Base-by-base conservation (phyloP, 2,329 filamentous ascomycete genomes). In the Blumeria graminis region DNA sequence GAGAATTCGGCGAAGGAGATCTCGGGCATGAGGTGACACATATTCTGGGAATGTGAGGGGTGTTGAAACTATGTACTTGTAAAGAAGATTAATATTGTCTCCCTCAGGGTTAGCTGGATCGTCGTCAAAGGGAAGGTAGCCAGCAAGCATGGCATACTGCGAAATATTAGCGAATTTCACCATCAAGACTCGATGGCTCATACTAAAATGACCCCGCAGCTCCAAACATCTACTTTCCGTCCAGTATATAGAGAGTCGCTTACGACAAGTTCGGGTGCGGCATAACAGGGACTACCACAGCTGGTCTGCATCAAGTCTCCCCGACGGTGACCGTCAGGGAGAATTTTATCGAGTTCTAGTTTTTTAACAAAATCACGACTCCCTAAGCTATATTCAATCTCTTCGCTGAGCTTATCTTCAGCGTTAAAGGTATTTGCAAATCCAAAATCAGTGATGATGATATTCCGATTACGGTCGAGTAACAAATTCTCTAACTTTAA, bases 301-400 rank as follows among this genome's bases (percentile, higher is more conserved):
- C 92, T 96, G 10, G 92, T 98, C 70, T 95, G 90, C 92, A 98
- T 98, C 65, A 98, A 72, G 71, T 98, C 92, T 39, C 92, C 92
- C 64, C 88, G 81, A 59, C 90, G 78, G 64, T 80, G 75, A 13
- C 87, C 88, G 61, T 85, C 84, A 11, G 78, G 68, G 63, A 86
- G 81, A 41, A 85, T 70, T 63, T 81, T 83, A 68, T 96, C 90
- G 53, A 96, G 73, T n/a, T 86, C 85, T 71, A 84, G 76, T 55
- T 82, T 76, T 71, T 90, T 90, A 59, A 96, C 84, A 65, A 82
- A 92, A 16, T 95, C 89, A 61, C 86, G 84, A 66, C 94, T 90
- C 32, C 79, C 77, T 22, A 98, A 72, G 60, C 88, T 86, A 64
- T 87, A 78, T 69, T 96, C 92, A 61, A 95, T 84, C 58, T 95